Evolutionary conservation across 2,329 filamentous ascomycete species (phyloP), one percentile per base, ranked within the genome.

Genomic region (Ustilaginoidea virens): DNA sequence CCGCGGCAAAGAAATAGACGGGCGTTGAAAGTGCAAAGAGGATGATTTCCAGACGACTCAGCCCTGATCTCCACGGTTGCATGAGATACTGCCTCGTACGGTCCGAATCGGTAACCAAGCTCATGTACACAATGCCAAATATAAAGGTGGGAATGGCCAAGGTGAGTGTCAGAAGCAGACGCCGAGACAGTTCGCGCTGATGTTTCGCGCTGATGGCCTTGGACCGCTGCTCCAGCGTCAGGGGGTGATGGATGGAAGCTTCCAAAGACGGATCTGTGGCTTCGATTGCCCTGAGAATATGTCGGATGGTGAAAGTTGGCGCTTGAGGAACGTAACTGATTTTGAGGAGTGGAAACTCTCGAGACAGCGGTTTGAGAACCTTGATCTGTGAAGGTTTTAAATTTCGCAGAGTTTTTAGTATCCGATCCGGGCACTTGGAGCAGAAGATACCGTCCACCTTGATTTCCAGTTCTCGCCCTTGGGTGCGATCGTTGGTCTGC

Each of bases 41-140:
- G 4, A 80, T 70, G 57, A 87, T 79, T 49, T 87, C 80, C 5
- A 77, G 65, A 14, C 83, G 72, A 38, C 70, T 81, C 30, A 86
- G 74, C 1, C 82, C 81, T 3, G 68, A 71, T 39, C 65, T 69
- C 60, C 82, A 76, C 0, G 74, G 70, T 36, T 64, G 48, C 68
- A 83, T 85, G 25, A 92, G 55, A 40, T 70, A 82, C 36, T 60
- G 58, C 32, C 74, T 72, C 9, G 63, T 61, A 0, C 52, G 39
- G 39, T 85, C 66, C 2, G 61, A 52, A 11, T 45, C 49, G 0
- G 75, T 59, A 0, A 93, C 65, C 1, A 94, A 62, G 35, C 69
- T 82, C 86, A 93, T 94, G 55, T 82, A 92, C 2, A 92, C 74
- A 30, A 94, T 81, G 3, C 87, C 86, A 22, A 94, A 73, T 28